Percentiles rank a stretch among this genome's conserved stretches.
phyloP scores from a whole-genome alignment of 1,284 basidiomycete species.

The Boletus albobrunnescens region DNA sequence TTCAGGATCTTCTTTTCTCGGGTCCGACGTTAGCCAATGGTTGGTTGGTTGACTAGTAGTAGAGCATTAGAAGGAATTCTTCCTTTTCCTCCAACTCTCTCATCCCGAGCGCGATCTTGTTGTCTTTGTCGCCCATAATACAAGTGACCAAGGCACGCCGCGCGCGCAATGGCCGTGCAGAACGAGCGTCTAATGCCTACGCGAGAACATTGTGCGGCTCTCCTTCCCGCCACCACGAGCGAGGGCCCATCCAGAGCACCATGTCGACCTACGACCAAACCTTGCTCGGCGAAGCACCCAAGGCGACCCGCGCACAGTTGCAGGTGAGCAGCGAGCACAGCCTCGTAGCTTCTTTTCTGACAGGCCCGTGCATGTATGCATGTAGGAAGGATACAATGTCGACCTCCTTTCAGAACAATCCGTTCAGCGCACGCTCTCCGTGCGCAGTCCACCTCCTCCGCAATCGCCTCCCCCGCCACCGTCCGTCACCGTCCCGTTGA shows the following conservation, averaged over 20 bases:
- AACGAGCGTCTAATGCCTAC: constrained; percentile 20
- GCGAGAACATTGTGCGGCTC: too few relatives aligned
- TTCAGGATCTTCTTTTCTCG: too few relatives aligned
- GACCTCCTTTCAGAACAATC: constrained; percentile 39
- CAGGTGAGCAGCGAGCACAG: constrained; percentile 36
- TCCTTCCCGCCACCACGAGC: too few relatives aligned
- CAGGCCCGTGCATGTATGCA: too few relatives aligned
- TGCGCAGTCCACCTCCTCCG: constrained; percentile 13
- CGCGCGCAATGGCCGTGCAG: background rate
- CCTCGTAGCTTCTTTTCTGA: background rate
- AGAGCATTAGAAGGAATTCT: too few relatives aligned
- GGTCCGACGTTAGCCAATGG: too few relatives aligned
- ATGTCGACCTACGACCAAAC: constrained; percentile 43
- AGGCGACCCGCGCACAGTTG: constrained; percentile 42
- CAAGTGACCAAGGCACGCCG: too few relatives aligned
- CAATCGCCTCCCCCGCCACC: constrained; percentile 6
- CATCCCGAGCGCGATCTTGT: too few relatives aligned
- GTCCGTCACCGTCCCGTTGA: background rate
- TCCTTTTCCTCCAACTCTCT: too few relatives aligned
- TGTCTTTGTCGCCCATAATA: too few relatives aligned
- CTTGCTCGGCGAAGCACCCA: constrained; percentile 42
- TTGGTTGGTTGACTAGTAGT: too few relatives aligned
- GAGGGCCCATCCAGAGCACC: background rate
- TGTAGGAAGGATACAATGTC: constrained; percentile 51
- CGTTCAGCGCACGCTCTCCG: constrained; percentile 18